Evolutionary conservation across 2,329 filamentous ascomycete species (phyloP), one percentile per base, ranked within the genome.

Genomic region (Ophiostoma novo-ulmi): DNA sequence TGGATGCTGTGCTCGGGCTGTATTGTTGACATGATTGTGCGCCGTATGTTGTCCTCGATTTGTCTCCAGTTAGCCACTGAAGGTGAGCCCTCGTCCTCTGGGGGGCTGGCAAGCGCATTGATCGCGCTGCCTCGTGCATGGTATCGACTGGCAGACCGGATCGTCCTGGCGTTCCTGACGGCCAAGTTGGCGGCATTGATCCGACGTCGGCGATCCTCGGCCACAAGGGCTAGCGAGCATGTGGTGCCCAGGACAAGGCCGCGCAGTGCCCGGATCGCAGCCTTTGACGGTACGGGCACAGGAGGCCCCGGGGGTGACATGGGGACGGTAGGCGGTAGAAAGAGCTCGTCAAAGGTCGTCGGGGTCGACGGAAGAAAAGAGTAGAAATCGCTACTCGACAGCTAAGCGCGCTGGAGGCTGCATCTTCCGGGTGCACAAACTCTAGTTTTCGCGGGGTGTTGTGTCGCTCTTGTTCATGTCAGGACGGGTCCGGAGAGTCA

Each of bases 181-280:
- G 79, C 78, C 67, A 76, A 75, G 66, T 78, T 77, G 22, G 80
- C 81, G 55, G 79, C 75, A 68, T 81, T 80, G 75, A 84, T 82
- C 55, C 80, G 79, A 14, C 82, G 79, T 64, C 81, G 79, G 36
- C 81, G 82, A 74, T 83, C 82, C 73, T 83, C 82, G 70, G 79
- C 79, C 70, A 83, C 72, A 58, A 83, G 73, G 39, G 79, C 80
- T 63, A 83, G 75, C 31, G 81, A 80, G 76, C 81, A 83, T 5
- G 81, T 81, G 1, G 82, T 84, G 71, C 82, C 82, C 11, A 83
- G 75, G 39, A 81, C 79, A 66, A 84, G 78, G 41, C 80, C 79
- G 52, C 81, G 80, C 68, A 83, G 78, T 36, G 81, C 78, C 75
- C 80, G 81, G 74, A 84, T 75, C 73, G 81, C 81, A 70, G 80